These are phyloP conservation scores for Chaetomium fimeti DNA, from an alignment of 495 filamentous ascomycete genomes.

Conservation along the genomic window DNA sequence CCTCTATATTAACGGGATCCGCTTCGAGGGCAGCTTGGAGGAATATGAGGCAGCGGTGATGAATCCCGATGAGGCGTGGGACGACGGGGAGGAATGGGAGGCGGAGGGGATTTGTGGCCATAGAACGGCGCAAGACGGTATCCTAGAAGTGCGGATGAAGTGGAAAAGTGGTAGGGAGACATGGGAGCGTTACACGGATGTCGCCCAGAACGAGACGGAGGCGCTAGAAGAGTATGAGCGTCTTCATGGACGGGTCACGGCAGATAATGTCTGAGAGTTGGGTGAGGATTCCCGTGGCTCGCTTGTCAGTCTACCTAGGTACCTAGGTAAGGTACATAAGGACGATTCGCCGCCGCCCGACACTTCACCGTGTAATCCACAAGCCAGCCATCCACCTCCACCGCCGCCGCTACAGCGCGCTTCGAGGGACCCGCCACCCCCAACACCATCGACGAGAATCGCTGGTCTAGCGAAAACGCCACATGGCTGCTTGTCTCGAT, in stretches of 20 bases:
- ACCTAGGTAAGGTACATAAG: no score
- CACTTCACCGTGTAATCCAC: no score
- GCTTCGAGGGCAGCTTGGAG: conserved; percentile 1
- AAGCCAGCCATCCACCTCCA: no score
- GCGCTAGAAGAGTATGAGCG: conserved; percentile 25
- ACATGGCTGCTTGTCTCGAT: no score
- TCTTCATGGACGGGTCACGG: conserved; percentile 17
- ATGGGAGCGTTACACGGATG: conserved; percentile 21
- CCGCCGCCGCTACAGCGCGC: no score
- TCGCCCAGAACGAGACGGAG: conserved; percentile 14
- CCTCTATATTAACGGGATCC: neutral
- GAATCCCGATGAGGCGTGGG: neutral
- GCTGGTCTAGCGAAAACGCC: no score
- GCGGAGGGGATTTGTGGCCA: conserved; percentile 4
- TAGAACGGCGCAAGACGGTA: conserved; percentile 15
- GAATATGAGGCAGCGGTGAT: neutral
- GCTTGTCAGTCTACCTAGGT: neutral
- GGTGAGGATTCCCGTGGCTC: no score
- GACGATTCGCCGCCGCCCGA: no score
- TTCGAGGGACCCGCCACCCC: no score
- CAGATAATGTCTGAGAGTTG: neutral
- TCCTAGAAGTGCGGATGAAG: conserved; percentile 20
- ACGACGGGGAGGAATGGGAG: conserved; percentile 1
- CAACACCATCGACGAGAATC: no score
- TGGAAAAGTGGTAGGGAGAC: conserved; percentile 27